Evolutionary conservation across 768 basidiomycete genomes (phyloP), one percentile per base, ranked within the genome.

Genomic region (Calocera cornea): DNA sequence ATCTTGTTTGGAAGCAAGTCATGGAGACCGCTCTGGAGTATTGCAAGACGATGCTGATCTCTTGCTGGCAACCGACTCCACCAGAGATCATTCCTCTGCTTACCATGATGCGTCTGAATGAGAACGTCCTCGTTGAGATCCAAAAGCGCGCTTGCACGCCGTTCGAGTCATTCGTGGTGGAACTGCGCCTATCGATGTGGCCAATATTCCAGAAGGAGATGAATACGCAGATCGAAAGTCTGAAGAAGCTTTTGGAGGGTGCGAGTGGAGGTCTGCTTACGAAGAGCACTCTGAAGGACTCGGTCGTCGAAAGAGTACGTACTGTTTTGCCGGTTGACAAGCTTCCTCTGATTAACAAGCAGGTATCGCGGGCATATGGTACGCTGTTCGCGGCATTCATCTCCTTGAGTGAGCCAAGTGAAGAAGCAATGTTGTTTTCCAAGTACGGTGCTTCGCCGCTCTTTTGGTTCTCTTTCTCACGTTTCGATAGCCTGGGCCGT

Each of bases 381-480:
- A 79, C 79, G 17, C 74, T 97, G 72, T 98, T 98, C 80, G 87
- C 86, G 68, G 86, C 88, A 1, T 86, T 94, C 70, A 85, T 95
- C 24, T 83, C 85, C 33, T 78, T 99, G 70, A 91, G 90, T 1
- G 83, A 83, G 41, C 87, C 90, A 69, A 87, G 86, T 44, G 92
- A 97, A 71, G 95, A 97, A 75, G 91, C 91, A 10, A 97, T 97
- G 94, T 89, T 98, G 60, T 97, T 97, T 73, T 86, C 89, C 27
- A 94, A 94, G 95, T 95, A 73, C 71, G 86, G 74, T 11, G 16
- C 16, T 22, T 17, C 40, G 64, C 40, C 34, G 10, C 17, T 19
- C n/a, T 17, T 49, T 40, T 47, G 36, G 10, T 16, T 2, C 7
- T 34, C 22, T 11, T 36, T 65, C 19, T 69, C 66, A 29, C 22